phyloP scores from a whole-genome alignment of 768 basidiomycete genomes.

The Tylopilus felleus region DNA sequence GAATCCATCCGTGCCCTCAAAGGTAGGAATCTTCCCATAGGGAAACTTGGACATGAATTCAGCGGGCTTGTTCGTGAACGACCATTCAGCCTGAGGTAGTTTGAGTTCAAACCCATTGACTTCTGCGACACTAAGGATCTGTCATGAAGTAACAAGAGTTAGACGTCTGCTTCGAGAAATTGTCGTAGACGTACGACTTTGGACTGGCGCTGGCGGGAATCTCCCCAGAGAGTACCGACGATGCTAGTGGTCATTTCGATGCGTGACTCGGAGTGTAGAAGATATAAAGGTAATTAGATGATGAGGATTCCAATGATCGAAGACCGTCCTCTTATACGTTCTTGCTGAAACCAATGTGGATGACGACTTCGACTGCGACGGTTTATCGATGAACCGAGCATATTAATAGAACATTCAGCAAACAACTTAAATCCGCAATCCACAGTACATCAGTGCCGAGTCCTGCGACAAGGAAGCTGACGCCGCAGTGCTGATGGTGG shows the following conservation, averaged over 20 bases:
- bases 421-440: too few relatives aligned
- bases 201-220: conserved; percentile 17
- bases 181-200: conserved; percentile 19
- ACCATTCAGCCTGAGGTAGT: conserved; percentile 2
- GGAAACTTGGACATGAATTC: conserved; percentile 18
- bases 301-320: too few relatives aligned
- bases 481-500: too few relatives aligned
- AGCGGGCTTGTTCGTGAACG: conserved; percentile 11
- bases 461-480: too few relatives aligned
- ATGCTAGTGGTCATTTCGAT: conserved; percentile 7
- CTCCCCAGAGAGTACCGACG: conserved; percentile 21
- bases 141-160: not conserved
- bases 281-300: not conserved
- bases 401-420: too few relatives aligned
- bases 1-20: conserved; percentile 19
- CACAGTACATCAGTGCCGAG: too few relatives aligned
- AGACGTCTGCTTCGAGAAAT: not conserved
- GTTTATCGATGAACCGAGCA: too few relatives aligned
- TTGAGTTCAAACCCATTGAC: conserved; percentile 15
- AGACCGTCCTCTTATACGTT: not conserved
- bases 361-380: not conserved
- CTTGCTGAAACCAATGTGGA: not conserved
- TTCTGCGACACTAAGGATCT: conserved; percentile 22
- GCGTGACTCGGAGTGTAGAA: not conserved
- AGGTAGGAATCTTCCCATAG: conserved; percentile 22